Evolutionary conservation across 306 rosid species (phyloP), one percentile per base, ranked within the genome.

Genomic region (Vicia faba): DNA sequence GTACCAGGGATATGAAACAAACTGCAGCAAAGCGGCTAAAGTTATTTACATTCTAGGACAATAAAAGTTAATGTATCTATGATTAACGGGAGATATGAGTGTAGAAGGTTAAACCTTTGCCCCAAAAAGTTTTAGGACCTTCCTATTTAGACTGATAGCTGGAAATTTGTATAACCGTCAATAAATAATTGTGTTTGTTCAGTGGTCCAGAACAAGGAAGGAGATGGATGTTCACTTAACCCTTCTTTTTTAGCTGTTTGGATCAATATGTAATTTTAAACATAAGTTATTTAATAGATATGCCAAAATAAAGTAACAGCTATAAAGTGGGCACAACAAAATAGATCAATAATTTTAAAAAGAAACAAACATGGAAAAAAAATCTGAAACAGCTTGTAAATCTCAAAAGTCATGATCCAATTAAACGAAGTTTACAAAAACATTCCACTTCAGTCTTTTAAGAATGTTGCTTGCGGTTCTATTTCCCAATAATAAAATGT

Each of bases 211-310:
- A 63, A 71, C 44, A 61, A 57, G 40, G 73, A 66, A 61, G 39
- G 43, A 35, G 51, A 40, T 29, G 66, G 38, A 13, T 23, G 44
- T 54, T 50, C 81, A 59, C 53, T 84, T 69, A 89, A 71, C 69
- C 79, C 92, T 82, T 86, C 64, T 86, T 84, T 68, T 77, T 84
- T 62, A 92, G 79, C 97, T 92, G 81, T 75, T 68, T 35, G 70
- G 39, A 64, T 26, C 66, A 76, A 68, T 46, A 38, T 43, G 13
- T 8, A 46, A 28, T 46, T 50, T 44, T 64, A 71, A 74, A 55
- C 28, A 64, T 38, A 49, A 64, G 15, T 72, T 48, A 40, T 16
- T 64, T 14, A 70, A 44, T 10, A 78, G 66, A 75, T 46, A 55
- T 48, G 69, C 35, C 14, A 50, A 71, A 63, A 45, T 39, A 62